A percentile compares a stretch with the other conserved stretches of the same genome.
Conservation (phyloP, 164 flowering plant species). For the Paratinospora sagittata region DNA sequence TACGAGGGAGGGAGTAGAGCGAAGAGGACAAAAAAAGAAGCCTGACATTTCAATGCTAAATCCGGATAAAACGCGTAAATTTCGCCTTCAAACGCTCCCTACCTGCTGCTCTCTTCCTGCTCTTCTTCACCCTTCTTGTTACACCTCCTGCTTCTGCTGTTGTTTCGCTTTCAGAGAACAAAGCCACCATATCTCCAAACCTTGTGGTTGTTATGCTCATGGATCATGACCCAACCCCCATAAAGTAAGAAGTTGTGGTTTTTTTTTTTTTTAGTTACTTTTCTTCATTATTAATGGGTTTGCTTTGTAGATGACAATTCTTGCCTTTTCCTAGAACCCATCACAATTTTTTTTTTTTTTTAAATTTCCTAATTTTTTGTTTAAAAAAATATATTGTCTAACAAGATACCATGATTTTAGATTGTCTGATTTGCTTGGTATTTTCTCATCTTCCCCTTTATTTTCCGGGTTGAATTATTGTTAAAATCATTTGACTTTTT, state of each 20-base stretch:
- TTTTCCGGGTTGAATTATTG: constrained; percentile 4
- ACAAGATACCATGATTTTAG: constrained; percentile 1
- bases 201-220: neutral
- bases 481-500: neutral
- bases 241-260: constrained; percentile 3
- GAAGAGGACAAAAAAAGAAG: neutral
- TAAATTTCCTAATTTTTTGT: neutral
- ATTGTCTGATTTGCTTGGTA: neutral
- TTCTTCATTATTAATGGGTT: constrained; percentile 4
- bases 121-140: neutral
- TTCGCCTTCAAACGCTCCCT: constrained; percentile 4
- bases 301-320: neutral
- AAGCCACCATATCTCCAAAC: no score
- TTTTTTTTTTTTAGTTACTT: neutral
- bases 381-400: neutral
- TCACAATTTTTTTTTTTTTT: neutral
- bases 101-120: neutral
- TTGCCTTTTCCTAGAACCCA: constrained; percentile 5
- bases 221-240: constrained; percentile 3
- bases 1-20: neutral
- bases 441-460: neutral
- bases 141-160: neutral
- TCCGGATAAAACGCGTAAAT: constrained; percentile 15
- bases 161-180: neutral
- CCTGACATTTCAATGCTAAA: neutral